phyloP scores from a whole-genome alignment of 495 filamentous ascomycete genomes.

The Penicillium parvum region DNA sequence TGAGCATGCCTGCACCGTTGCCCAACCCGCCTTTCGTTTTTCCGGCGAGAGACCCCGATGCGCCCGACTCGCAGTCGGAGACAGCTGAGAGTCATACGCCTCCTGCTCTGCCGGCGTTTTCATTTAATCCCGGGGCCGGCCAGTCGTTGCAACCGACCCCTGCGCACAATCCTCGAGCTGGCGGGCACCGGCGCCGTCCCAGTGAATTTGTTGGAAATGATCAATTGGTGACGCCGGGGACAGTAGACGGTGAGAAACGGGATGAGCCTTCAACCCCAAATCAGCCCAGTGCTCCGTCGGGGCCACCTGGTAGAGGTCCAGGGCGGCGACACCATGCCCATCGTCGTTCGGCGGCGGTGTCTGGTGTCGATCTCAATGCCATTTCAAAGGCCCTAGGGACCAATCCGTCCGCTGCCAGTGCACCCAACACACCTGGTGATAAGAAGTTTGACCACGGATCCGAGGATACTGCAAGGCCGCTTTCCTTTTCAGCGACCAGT shows the following conservation, averaged over 20 bases:
- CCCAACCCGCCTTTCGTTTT: conserved; percentile 74
- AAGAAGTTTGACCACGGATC: conserved; percentile 19
- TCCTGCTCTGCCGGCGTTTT: conserved; percentile 57
- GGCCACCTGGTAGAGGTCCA: conserved; percentile 41
- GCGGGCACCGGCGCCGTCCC: conserved; percentile 64
- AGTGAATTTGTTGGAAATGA: conserved; percentile 80
- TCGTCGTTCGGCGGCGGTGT: conserved; percentile 80
- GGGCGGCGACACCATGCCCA: conserved; percentile 72
- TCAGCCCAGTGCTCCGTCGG: conserved; percentile 44
- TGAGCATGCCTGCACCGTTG: conserved; percentile 44
- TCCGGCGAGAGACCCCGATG: conserved; percentile 45
- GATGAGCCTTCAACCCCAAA: conserved; percentile 47
- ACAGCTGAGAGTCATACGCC: conserved; percentile 19
- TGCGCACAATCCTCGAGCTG: conserved; percentile 31
- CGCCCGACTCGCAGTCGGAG: conserved; percentile 7
- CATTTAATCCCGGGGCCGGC: conserved; percentile 55
- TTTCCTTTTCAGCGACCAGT: conserved; percentile 34
- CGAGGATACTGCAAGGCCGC: conserved; percentile 31
- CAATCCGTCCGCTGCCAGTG: conserved; percentile 52
- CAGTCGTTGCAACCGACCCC: conserved; percentile 26
- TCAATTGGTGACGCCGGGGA: conserved; percentile 51
- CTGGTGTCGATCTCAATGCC: conserved; percentile 72
- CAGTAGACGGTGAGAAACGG: conserved; percentile 61
- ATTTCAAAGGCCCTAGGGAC: conserved; percentile 57
- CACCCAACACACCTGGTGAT: conserved; percentile 64